A percentile compares a stretch with the other conserved stretches of the same genome.
Evolutionary conservation across 2,329 filamentous ascomycete species (phyloP).

Genomic region (Beauveria pseudobassiana): DNA sequence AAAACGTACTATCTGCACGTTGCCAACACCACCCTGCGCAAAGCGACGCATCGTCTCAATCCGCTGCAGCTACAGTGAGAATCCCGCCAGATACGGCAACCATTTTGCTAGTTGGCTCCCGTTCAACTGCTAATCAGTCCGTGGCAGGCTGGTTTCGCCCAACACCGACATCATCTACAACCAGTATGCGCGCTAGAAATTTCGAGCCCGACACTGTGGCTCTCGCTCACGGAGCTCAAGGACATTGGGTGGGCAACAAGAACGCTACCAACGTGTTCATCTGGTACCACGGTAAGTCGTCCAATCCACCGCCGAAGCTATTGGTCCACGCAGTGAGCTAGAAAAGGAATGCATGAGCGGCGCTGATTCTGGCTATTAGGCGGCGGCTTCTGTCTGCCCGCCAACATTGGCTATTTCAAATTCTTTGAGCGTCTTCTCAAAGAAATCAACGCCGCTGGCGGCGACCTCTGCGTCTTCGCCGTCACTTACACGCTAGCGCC

Average conservation of each 20-base stretch:
- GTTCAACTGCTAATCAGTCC: neutral
- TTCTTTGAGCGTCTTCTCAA: conserved; percentile 14
- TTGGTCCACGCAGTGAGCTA: neutral
- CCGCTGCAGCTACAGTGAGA: conserved; percentile 17
- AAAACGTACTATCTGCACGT: conserved; percentile 17
- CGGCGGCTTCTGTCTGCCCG: conserved; percentile 18
- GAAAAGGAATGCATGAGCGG: neutral
- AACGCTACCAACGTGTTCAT: conserved; percentile 17
- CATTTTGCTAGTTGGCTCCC: too few relatives aligned
- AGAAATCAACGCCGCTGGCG: conserved; percentile 10
- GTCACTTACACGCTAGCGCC: conserved; percentile 17
- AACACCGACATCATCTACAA: conserved; percentile 15
- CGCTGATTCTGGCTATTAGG: conserved; percentile 7
- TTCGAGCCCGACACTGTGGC: conserved; percentile 15
- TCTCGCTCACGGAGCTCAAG: conserved; percentile 14
- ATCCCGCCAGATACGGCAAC: too few relatives aligned
- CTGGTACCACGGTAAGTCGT: conserved; percentile 18
- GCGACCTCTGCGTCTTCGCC: conserved; percentile 16
- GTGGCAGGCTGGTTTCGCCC: conserved; percentile 14
- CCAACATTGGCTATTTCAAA: conserved; percentile 16
- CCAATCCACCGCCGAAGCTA: neutral
- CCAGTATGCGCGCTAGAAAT: conserved; percentile 12
- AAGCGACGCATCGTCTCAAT: conserved; percentile 13
- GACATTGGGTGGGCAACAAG: conserved; percentile 18
- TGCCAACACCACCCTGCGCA: conserved; percentile 17